Evolutionary conservation across 805 yeast species (phyloP).

Genomic region (Zygotorulaspora danielsina): DNA sequence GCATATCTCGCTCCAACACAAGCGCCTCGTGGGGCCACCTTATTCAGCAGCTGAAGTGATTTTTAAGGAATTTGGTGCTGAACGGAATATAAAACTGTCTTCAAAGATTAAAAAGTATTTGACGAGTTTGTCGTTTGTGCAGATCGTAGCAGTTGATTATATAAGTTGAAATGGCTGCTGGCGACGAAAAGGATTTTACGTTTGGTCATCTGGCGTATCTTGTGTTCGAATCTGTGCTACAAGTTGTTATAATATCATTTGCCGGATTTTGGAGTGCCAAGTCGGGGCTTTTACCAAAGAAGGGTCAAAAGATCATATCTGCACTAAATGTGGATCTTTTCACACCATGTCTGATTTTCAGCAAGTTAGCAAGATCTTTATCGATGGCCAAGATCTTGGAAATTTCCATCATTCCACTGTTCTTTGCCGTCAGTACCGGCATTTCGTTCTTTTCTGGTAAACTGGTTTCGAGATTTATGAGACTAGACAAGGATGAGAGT

Average conservation of each 20-base stretch:
- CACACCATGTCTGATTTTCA: constrained; percentile 92
- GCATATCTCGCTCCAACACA: no score
- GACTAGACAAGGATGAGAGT: constrained; percentile 66
- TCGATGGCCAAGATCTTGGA: constrained; percentile 75
- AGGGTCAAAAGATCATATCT: constrained; percentile 74
- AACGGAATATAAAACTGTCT: no score
- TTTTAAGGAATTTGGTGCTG: no score
- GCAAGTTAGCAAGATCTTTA: constrained; percentile 65
- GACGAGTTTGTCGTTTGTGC: no score
- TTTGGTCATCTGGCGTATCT: constrained; percentile 45
- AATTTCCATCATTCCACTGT: constrained; percentile 76
- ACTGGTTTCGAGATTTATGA: constrained; percentile 47
- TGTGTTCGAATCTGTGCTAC: constrained; percentile 87
- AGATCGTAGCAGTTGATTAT: no score
- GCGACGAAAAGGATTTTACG: constrained; percentile 23
- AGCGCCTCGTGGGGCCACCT: no score
- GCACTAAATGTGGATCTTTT: constrained; percentile 82
- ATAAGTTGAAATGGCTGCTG: constrained; percentile 11
- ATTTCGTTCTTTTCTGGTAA: constrained; percentile 65
- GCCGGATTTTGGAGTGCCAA: constrained; percentile 85
- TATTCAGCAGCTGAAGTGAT: no score
- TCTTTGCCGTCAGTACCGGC: constrained; percentile 76
- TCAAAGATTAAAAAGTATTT: no score
- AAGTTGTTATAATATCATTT: constrained; percentile 80
- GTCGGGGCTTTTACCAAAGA: constrained; percentile 60